phyloP scores from a whole-genome alignment of 306 rosid species.

The Fragaria ananassa region DNA sequence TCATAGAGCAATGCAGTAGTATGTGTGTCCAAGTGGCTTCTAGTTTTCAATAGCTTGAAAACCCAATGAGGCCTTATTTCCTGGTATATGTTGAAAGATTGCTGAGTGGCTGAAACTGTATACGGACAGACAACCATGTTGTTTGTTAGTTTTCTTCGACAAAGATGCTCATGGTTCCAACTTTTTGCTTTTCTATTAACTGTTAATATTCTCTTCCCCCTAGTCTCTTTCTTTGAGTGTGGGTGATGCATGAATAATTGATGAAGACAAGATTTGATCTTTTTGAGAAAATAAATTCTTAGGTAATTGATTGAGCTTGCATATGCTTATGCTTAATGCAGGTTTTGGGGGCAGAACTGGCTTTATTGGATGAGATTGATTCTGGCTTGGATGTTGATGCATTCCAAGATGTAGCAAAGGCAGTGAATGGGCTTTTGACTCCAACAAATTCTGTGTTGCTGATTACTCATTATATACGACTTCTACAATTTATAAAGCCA shows the following conservation, averaged over 20 bases:
- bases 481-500: constrained; percentile 76
- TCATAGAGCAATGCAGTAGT: background rate
- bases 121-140: background rate
- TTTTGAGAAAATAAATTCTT: background rate
- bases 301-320: background rate
- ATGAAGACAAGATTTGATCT: background rate
- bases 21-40: background rate
- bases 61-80: background rate
- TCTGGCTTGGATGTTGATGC: constrained; percentile 99
- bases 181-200: background rate
- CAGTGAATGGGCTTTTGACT: constrained; percentile 69
- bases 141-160: background rate
- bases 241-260: background rate
- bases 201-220: too few relatives aligned
- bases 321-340: constrained; percentile 22
- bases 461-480: constrained; percentile 86
- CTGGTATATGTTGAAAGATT: background rate
- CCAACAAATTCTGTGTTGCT: constrained; percentile 68
- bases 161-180: background rate
- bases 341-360: constrained; percentile 97
- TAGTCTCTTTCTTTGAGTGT: background rate
- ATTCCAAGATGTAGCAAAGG: constrained; percentile 83
- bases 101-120: background rate
- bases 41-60: background rate
- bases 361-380: constrained; percentile 90